These are phyloP conservation scores for Ceratocystis smalleyi DNA, from an alignment of 2,329 filamentous ascomycete genomes.

Conservation along the genomic window DNA sequence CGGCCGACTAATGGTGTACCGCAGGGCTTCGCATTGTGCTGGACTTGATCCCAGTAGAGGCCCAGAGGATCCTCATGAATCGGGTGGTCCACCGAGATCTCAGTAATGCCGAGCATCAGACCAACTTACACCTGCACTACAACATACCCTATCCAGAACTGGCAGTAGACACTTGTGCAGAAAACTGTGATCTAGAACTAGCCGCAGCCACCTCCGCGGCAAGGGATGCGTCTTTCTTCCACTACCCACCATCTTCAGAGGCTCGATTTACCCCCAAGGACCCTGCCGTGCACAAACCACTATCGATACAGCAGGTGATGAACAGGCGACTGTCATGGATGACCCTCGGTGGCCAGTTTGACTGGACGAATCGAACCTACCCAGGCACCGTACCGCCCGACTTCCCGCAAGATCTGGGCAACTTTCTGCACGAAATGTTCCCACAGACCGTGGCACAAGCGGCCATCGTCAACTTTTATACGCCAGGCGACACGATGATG, in stretches of 20 bases:
- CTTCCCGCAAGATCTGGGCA: constrained; percentile 60
- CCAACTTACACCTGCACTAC: constrained; percentile 81
- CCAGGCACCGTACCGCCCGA: constrained; percentile 49
- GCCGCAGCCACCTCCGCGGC: constrained; percentile 18
- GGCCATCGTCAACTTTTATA: constrained; percentile 88
- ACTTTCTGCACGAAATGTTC: constrained; percentile 54
- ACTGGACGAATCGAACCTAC: constrained; percentile 82
- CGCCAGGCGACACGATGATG: constrained; percentile 76
- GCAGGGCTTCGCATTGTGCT: constrained; percentile 68
- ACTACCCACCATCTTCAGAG: constrained; percentile 32
- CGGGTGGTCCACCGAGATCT: constrained; percentile 65
- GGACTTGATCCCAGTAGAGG: constrained; percentile 49
- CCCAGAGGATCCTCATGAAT: constrained; percentile 56
- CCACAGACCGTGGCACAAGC: constrained; percentile 67
- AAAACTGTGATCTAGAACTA: constrained; percentile 18
- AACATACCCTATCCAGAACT: constrained; percentile 41
- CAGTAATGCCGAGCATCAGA: constrained; percentile 57
- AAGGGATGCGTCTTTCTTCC: constrained; percentile 36
- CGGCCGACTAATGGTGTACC: not conserved
- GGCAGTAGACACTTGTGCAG: constrained; percentile 19
- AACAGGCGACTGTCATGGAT: constrained; percentile 79
- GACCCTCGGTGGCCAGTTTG: constrained; percentile 87
- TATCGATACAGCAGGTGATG: constrained; percentile 55
- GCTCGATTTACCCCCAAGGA: constrained; percentile 54
- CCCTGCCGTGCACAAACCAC: constrained; percentile 54